Evolutionary conservation across 78 protist genomes (phyloP), one percentile per base, ranked within the genome.

Genomic region (Dictyostelium purpureum): DNA sequence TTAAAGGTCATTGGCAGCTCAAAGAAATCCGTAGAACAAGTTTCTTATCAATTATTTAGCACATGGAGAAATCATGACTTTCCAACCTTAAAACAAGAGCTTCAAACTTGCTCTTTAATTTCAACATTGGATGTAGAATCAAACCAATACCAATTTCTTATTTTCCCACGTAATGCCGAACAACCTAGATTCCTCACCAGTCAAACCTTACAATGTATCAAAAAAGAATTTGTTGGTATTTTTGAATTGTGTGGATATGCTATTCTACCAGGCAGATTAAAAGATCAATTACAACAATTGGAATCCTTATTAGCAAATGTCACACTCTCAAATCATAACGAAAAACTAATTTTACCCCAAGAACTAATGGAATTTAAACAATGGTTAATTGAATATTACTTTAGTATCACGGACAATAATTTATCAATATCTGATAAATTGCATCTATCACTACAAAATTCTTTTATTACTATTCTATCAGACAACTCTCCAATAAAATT

Each of bases 181-280:
- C 90, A 71, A 43, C 80, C 90, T 24, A 16, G 80, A 28, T 83
- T 83, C 33, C 42, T 83, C 1, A 56, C 80, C 7, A 31, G 80
- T 9, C 45, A 71, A n/a, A 37, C 77, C 0, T 31, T 67, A 6
- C 90, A 83, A 42, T 83, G 90, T 56, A 49, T 83, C 31, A 83
- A 83, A 35, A 83, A 83, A 56, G 90, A 83, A n/a, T 83, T 70
- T 83, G 90, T 83, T 28, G 90, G 90, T 19, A 70, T 83, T 0
- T 83, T 67, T 38, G 90, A 83, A 31, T 42, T 83, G 26, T 51
- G 80, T 56, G 90, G 90, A 3, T 51, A 35, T 70, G 90, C 81
- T 18, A 83, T 83, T 19, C 47, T 83, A 9, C 90, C 89, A 1
- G 90, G 45, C 3, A 26, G 90, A 61, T 56, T 83, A 51, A 83